Evolutionary conservation across 1,284 basidiomycete species (phyloP).

Genomic region (Irpex lacteus): DNA sequence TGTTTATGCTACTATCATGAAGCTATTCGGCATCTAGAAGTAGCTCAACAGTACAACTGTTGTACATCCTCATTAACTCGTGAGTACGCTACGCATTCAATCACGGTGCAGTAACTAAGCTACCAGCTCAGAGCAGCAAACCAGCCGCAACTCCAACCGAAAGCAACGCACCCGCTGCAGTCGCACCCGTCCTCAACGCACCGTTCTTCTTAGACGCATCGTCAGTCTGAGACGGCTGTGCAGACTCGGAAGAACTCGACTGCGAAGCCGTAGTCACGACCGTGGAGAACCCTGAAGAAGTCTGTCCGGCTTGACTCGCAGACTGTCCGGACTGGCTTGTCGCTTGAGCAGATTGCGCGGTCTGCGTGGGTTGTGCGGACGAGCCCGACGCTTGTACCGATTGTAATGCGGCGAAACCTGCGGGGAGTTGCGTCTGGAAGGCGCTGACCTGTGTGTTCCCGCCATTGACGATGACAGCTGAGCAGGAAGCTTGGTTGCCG

Average conservation of each 20-base stretch:
- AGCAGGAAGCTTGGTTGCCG: neutral
- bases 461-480: neutral
- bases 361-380: neutral
- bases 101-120: neutral
- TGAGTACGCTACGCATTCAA: neutral
- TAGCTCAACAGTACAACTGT: too few species aligned
- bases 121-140: neutral
- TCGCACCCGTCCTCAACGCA: neutral
- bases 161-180: neutral
- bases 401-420: neutral
- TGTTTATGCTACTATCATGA: too few species aligned
- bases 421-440: neutral
- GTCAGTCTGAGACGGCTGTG: neutral
- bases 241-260: neutral
- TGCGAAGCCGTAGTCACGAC: neutral
- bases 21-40: too few species aligned
- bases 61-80: too few species aligned
- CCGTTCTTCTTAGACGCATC: neutral
- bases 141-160: neutral
- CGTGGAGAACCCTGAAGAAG: neutral
- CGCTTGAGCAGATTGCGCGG: neutral
- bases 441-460: neutral
- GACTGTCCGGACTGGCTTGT: neutral
- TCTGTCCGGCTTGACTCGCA: neutral
- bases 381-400: neutral